Conservation (phyloP, 129 eudicot genomes). For the Sambucus nigra region DNA sequence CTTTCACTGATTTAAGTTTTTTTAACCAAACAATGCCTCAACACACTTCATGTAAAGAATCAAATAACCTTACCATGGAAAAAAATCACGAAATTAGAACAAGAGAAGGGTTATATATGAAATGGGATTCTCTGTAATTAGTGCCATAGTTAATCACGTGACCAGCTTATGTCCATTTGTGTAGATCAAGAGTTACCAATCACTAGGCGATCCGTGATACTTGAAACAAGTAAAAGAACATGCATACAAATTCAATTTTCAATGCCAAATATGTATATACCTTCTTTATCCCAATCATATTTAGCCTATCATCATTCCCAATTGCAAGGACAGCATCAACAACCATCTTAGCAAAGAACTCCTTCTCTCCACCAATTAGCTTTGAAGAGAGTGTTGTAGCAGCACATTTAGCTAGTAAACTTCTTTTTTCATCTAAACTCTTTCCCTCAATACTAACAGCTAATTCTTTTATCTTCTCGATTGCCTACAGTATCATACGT, state of each 20-base stretch:
- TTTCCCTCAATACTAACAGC: slow-evolving; percentile 95
- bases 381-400: slow-evolving; percentile 94
- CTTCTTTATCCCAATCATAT: slow-evolving; percentile 96
- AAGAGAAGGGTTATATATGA: too few species aligned
- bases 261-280: slow-evolving; percentile 24
- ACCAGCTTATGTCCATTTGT: too few species aligned
- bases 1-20: too few species aligned
- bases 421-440: slow-evolving; percentile 83
- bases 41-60: too few species aligned
- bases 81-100: too few species aligned
- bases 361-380: slow-evolving; percentile 99
- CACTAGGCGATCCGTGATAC: too few species aligned
- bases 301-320: slow-evolving; percentile 82
- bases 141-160: too few species aligned
- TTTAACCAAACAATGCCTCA: too few species aligned
- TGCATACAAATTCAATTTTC: slow-evolving; percentile 1
- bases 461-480: slow-evolving; percentile 76
- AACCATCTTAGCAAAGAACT: slow-evolving; percentile 91
- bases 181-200: too few species aligned
- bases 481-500: slow-evolving; percentile 33
- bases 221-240: neutral
- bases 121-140: too few species aligned
- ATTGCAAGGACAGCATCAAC: slow-evolving; percentile 95
- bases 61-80: too few species aligned
- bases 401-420: slow-evolving; percentile 88